Conservation (phyloP, 768 basidiomycete genomes). For the Phaffia tasmanica region DNA sequence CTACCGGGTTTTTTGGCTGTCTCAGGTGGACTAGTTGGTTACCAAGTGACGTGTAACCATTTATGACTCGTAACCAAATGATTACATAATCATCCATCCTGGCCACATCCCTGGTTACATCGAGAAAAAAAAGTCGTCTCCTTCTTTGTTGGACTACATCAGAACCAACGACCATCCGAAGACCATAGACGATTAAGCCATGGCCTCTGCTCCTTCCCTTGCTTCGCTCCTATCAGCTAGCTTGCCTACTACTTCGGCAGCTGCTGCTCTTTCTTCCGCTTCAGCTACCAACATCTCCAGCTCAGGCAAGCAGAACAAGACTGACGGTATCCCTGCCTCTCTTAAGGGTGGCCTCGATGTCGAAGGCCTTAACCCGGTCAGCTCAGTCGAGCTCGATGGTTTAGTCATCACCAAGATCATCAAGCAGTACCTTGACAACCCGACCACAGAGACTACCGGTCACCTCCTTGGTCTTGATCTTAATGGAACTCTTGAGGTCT, state of each 20-base stretch:
- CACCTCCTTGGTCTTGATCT: conserved; percentile 82
- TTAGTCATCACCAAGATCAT: conserved; percentile 85
- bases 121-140: no score
- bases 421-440: conserved; percentile 70
- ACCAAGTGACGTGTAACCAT: no score
- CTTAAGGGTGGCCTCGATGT: conserved; percentile 90
- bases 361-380: conserved; percentile 75
- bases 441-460: conserved; percentile 51
- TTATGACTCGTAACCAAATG: no score
- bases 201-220: conserved; percentile 50
- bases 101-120: no score
- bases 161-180: no score
- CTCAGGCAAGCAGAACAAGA: conserved; percentile 47
- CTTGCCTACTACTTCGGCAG: conserved; percentile 31
- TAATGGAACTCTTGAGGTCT: conserved; percentile 74
- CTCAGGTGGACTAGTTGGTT: no score
- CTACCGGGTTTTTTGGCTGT: no score
- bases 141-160: no score
- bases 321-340: conserved; percentile 75
- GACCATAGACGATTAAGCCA: not conserved
- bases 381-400: conserved; percentile 70
- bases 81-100: no score
- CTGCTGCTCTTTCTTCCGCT: conserved; percentile 42
- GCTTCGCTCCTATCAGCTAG: conserved; percentile 83
- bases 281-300: conserved; percentile 45